Base-by-base conservation (phyloP, 2,329 filamentous ascomycete genomes). In the Coleophoma crateriformis region DNA sequence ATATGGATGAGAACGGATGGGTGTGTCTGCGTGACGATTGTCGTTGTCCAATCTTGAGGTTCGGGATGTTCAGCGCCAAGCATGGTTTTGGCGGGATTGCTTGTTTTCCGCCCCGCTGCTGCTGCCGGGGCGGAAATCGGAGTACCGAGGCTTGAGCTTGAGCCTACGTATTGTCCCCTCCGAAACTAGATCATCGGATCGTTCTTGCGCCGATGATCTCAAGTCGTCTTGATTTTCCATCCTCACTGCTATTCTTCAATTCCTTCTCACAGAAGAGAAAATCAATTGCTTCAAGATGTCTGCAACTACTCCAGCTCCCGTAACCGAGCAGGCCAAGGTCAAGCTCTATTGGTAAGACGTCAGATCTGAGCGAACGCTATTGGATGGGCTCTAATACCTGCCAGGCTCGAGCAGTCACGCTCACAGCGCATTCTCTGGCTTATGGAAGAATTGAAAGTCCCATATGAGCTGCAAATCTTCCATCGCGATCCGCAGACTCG, bases 391-490 rank as follows among this genome's bases (percentile, higher is more conserved):
- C 11, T n/a, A 22, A 14, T 22, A 15, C 49, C 45, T 53, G 46
- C 58, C 34, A 65, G 63, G 63, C 60, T 65, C 20, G 56, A 64
- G 13, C 50, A 63, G 53, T 65, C 63, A 3, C 62, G 62, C 17
- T 77, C 82, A 15, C 84, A 88, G 60, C 78, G 83, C 35, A 80
- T 87, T 47, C 70, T 87, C 44, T 88, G 84, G 84, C 77, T 88
- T 6, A 74, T 88, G 35, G 82, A 87, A 65, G 84, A 86, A 62
- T 74, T 87, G 54, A 77, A 86, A 40, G 68, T 95, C 33, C 77
- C 85, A 27, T 96, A 95, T 69, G 81, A 91, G 54, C 71, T 96
- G 50, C 82, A 92, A 62, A 77, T 86, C 48, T 94, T 87, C 76
- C 89, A 88, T 67, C 85, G 91, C 47, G 65, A 74, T 55, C 71